Evolutionary conservation across 495 filamentous ascomycete species (phyloP).

Genomic region (Aspergillus ellipticus): DNA sequence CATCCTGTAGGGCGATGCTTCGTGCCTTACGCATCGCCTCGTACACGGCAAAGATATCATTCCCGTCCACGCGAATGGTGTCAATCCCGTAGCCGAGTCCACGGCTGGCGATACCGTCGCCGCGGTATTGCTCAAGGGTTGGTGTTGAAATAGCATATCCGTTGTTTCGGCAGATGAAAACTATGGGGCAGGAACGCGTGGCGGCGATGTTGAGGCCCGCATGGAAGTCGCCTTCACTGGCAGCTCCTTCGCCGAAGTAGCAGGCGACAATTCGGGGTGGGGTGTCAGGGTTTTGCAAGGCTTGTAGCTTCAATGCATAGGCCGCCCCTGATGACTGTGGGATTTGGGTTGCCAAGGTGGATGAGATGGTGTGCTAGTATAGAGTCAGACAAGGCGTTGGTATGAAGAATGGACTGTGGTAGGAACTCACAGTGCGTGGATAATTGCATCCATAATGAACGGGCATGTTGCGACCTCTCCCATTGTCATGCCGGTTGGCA

Average conservation of each 20-base stretch:
- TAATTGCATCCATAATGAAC: conserved; percentile 88
- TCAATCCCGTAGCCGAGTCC: conserved; percentile 97
- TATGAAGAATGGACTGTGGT: neutral
- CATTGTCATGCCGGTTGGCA: conserved; percentile 76
- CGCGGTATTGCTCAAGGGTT: conserved; percentile 92
- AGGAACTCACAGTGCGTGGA: conserved; percentile 66
- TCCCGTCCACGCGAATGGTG: conserved; percentile 93
- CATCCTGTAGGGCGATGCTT: conserved; percentile 69
- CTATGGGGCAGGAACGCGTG: conserved; percentile 81
- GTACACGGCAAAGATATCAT: conserved; percentile 92
- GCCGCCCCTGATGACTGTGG: conserved; percentile 92
- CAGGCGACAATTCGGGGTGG: conserved; percentile 73
- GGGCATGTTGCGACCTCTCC: conserved; percentile 92
- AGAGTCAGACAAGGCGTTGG: conserved; percentile 9
- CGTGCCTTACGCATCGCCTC: conserved; percentile 79
- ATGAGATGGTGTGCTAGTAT: conserved; percentile 83
- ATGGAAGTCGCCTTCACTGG: conserved; percentile 96
- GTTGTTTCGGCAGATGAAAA: conserved; percentile 98
- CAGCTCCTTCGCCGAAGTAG: conserved; percentile 98
- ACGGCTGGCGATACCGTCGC: conserved; percentile 91
- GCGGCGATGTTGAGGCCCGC: conserved; percentile 95
- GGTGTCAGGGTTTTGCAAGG: conserved; percentile 62
- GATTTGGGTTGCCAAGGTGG: conserved; percentile 89
- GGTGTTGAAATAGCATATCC: conserved; percentile 95
- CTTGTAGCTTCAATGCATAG: conserved; percentile 88